These are phyloP conservation scores for Glaciozyma antarctica DNA, from an alignment of 768 basidiomycete genomes.

Conservation along the genomic window DNA sequence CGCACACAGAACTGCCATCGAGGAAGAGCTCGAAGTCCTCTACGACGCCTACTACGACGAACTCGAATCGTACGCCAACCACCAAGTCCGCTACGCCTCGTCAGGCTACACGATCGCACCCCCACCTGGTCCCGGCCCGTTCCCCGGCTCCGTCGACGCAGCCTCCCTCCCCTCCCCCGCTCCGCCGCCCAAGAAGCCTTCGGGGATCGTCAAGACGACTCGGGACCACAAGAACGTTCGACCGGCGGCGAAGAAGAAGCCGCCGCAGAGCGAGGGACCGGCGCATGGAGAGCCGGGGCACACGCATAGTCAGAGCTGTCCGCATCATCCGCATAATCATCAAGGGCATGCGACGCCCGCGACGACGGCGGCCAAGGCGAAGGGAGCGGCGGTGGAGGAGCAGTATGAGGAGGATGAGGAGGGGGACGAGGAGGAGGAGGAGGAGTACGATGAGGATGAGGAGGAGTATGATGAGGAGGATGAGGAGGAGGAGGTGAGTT, in stretches of 20 bases:
- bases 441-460: slow-evolving; percentile 52
- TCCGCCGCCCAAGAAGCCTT: slow-evolving; percentile 32
- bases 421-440: slow-evolving; percentile 51
- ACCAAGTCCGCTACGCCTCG: slow-evolving; percentile 88
- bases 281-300: slow-evolving; percentile 28
- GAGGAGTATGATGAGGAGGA: slow-evolving; percentile 39
- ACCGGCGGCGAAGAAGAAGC: slow-evolving; percentile 23
- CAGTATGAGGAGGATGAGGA: slow-evolving; percentile 42
- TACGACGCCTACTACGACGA: slow-evolving; percentile 99
- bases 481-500: slow-evolving; percentile 49
- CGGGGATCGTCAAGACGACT: slow-evolving; percentile 24
- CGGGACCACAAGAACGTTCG: slow-evolving; percentile 32
- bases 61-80: slow-evolving; percentile 97
- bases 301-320: slow-evolving; percentile 32
- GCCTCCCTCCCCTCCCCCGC: neutral
- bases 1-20: slow-evolving; percentile 75
- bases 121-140: slow-evolving; percentile 91
- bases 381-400: slow-evolving; percentile 40
- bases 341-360: slow-evolving; percentile 14
- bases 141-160: slow-evolving; percentile 94
- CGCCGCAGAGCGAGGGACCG: slow-evolving; percentile 13
- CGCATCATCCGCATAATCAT: slow-evolving; percentile 33
- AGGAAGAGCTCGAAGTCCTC: slow-evolving; percentile 98
- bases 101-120: slow-evolving; percentile 73
- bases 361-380: slow-evolving; percentile 37